Evolutionary conservation across 805 yeast genomes (phyloP), one percentile per base, ranked within the genome.

Genomic region (Starmerella riodocensis): DNA sequence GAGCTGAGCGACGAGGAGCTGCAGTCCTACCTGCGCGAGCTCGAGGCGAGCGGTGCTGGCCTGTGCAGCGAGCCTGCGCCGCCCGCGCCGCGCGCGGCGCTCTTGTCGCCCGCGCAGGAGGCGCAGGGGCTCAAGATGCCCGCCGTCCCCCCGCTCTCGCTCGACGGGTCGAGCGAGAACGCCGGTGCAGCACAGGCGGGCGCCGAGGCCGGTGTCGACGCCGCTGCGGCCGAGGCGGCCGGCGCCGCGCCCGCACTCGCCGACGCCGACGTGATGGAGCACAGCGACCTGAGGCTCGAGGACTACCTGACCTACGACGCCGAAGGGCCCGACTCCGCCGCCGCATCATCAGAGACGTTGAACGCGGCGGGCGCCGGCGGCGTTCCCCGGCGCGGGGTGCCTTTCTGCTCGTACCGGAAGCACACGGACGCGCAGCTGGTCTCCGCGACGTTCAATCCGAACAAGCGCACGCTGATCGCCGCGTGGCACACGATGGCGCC

Each of bases 401-500:
- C 39, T 3, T 20, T 42, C 24, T 38, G 34, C 20, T 27, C 31
- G 13, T 42, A 39, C 37, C 36, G 42, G 4, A 20, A 19, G 19
- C 39, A 35, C 14, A 11, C 6, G 13, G 27, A 36, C 9, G n/a
- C 19, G 27, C n/a, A 21, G n/a, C 39, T 32, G 12, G 28, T 32
- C 17, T 26, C 35, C 33, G 45, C 30, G 42, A 47, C 51, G 40
- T 50, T 47, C 48, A 49, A 33, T 40, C 52, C 40, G 28, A 38
- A 28, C 23, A 42, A 42, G 22, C 45, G 52, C 31, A 37, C 47
- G n/a, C 40, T 54, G 32, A 34, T 52, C 26, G 55, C 56, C 1
- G 56, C 58, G 6, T 46, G 50, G 47, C 43, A 53, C 13, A 37
- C 55, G 13, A 36, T 53, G 25, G 52, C 53, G 29, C 43, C 46